Evolutionary conservation across 2,329 filamentous ascomycete species (phyloP), one percentile per base, ranked within the genome.

Genomic region (Ophiocordyceps sinensis): DNA sequence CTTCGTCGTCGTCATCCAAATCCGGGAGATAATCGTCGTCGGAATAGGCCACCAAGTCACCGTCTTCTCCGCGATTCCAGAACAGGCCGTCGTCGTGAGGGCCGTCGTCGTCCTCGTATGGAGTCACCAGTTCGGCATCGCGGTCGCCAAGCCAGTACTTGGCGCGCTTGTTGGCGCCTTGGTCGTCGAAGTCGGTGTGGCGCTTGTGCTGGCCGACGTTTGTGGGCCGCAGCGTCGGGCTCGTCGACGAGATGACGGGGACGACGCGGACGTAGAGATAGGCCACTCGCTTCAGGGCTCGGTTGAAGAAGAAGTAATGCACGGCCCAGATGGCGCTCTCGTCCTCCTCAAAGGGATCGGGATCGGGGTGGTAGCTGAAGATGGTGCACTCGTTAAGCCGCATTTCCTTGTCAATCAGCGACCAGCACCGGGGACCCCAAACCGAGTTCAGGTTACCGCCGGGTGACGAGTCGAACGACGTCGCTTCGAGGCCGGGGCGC

Each of bases 231-330:
- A 68, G 53, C 21, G 61, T 62, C 37, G 71, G 82, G 45, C 71
- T 79, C 57, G 70, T 77, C 3, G 70, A 70, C 48, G 68, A 83
- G 54, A 83, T 79, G 50, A 82, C 81, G 44, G 77, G 89, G 37
- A 95, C 77, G n/a, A 85, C 88, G 45, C 89, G 82, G 37, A 95
- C 75, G 55, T 95, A 93, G 37, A 98, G 67, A 58, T 98, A 98
- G 45, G 86, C 88, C 15, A 98, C 89, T 35, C 91, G 79, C 67
- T 96, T 96, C 55, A 82, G 74, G 23, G 79, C 70, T 54, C 89
- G 89, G 68, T 94, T 95, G 73, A 95, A 96, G 61, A 96, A 94
- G 67, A 98, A 94, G 62, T 94, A 95, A 60, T 96, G 88, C 47
- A 88, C 72, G 39, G 85, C 87, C 89, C 89, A 98, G 47, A 98